Conservation (phyloP, 2,329 filamentous ascomycete genomes). For the Talaromyces sp. region DNA sequence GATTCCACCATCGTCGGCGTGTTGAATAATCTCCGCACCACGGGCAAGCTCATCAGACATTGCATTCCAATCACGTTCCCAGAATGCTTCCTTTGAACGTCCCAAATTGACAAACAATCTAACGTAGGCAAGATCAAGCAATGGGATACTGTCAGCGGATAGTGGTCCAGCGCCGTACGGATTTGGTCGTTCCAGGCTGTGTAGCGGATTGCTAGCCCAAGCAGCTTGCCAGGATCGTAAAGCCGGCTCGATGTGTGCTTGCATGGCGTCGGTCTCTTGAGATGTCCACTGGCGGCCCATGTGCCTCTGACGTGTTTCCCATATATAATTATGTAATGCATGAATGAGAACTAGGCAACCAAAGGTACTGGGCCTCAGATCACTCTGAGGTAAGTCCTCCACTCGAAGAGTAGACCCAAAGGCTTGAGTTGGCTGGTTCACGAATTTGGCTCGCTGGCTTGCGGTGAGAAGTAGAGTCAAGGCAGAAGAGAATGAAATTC, state of each 20-base stretch:
- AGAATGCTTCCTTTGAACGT: conserved; percentile 86
- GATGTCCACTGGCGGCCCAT: conserved; percentile 85
- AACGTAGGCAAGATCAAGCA: conserved; percentile 88
- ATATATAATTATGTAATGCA: conserved; percentile 95
- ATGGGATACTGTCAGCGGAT: conserved; percentile 83
- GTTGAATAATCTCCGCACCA: conserved; percentile 71
- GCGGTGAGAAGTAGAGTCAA: conserved; percentile 76
- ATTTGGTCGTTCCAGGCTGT: conserved; percentile 80
- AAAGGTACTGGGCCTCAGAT: conserved; percentile 81
- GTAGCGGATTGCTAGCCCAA: conserved; percentile 81
- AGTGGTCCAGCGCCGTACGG: conserved; percentile 77
- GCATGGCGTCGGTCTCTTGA: conserved; percentile 93
- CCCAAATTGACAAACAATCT: conserved; percentile 91
- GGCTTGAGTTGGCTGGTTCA: conserved; percentile 30
- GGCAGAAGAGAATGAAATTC: conserved; percentile 75
- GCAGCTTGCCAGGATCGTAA: conserved; percentile 91
- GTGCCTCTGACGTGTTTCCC: conserved; percentile 91
- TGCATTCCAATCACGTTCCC: conserved; percentile 88
- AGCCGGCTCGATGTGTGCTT: conserved; percentile 89
- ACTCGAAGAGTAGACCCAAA: conserved; percentile 49
- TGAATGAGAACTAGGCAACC: conserved; percentile 90
- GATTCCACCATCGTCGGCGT: conserved; percentile 53
- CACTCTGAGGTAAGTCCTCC: conserved; percentile 55
- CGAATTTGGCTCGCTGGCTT: conserved; percentile 60
- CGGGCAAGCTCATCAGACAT: conserved; percentile 83